These are phyloP conservation scores for Backusella parvicylindrica DNA, from an alignment of 192 early-diverging fungal species.

Conservation along the genomic window DNA sequence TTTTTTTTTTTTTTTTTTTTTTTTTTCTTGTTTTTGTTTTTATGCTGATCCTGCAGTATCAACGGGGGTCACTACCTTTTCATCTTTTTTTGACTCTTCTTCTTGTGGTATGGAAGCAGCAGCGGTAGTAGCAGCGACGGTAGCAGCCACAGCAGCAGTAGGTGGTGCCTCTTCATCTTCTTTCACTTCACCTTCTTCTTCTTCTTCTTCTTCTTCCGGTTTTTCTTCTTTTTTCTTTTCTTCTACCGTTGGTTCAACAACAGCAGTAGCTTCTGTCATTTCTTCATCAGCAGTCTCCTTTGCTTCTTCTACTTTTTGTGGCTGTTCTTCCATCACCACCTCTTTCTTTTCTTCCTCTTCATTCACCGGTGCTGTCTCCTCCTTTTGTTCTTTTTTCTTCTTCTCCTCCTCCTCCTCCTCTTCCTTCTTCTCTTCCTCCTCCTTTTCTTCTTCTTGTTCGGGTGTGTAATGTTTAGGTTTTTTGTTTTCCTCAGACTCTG, in stretches of 20 bases:
- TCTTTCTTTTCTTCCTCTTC: background rate
- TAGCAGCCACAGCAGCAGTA: constrained; percentile 10
- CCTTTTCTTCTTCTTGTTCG: background rate
- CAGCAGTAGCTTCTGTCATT: background rate
- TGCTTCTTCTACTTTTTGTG: background rate
- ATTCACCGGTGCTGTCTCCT: background rate
- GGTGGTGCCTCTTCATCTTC: constrained; percentile 4
- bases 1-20: background rate
- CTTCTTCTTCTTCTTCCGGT: background rate
- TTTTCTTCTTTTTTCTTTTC: background rate
- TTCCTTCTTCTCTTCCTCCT: background rate
- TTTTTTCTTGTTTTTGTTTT: background rate
- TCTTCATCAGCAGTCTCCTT: too few species aligned
- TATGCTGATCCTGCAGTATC: constrained; percentile 22
- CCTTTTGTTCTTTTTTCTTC: background rate
- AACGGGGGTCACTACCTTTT: background rate
- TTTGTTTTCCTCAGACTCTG: constrained; percentile 2
- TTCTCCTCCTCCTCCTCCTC: background rate
- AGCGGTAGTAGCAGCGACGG: constrained; percentile 1
- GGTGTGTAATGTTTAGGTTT: background rate
- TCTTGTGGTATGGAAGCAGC: constrained; percentile 11
- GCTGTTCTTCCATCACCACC: background rate
- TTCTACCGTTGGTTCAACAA: constrained; percentile 2
- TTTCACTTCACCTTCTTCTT: constrained; percentile 4
- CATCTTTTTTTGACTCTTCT: background rate